Percentiles rank a stretch among this genome's conserved stretches.
These are phyloP conservation scores for Paecilomyces dactylethromorphus DNA, from an alignment of 2,329 filamentous ascomycete species.

Conservation along the genomic window DNA sequence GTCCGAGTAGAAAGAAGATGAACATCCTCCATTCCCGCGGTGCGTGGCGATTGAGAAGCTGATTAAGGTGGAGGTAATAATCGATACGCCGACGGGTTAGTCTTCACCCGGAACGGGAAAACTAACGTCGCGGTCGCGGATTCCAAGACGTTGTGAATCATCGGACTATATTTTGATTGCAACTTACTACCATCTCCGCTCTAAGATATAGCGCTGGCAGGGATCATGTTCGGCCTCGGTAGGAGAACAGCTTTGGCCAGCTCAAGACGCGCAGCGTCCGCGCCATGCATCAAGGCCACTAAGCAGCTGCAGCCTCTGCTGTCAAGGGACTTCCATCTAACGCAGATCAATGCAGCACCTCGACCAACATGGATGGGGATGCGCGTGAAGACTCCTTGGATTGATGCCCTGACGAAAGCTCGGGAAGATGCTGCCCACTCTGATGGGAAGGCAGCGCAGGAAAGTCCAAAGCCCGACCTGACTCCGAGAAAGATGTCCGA, in stretches of 20 bases:
- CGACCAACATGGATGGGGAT: constrained; percentile 44
- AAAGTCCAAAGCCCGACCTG: constrained; percentile 47
- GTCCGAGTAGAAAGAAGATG: constrained; percentile 4
- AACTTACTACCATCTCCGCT: neutral
- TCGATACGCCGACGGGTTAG: neutral
- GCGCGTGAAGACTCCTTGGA: constrained; percentile 61
- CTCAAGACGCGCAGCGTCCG: constrained; percentile 12
- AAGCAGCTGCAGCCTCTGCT: constrained; percentile 5
- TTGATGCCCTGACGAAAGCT: constrained; percentile 56
- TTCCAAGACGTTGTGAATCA: neutral
- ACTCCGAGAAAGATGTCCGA: constrained; percentile 64
- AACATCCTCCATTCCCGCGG: neutral
- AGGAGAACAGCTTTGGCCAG: constrained; percentile 13
- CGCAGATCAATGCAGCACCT: constrained; percentile 16
- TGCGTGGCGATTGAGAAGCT: neutral
- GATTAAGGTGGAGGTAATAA: neutral
- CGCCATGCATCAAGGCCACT: constrained; percentile 7
- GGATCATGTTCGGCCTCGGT: constrained; percentile 14
- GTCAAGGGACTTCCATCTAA: constrained; percentile 21
- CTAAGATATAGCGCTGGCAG: neutral
- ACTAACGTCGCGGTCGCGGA: neutral
- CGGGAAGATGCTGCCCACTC: constrained; percentile 32
- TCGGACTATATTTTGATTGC: neutral
- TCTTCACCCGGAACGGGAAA: constrained; percentile 2
- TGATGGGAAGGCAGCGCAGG: constrained; percentile 12